Evolutionary conservation across 2,329 filamentous ascomycete genomes (phyloP), one percentile per base, ranked within the genome.

Genomic region (Aspergillus terreus): DNA sequence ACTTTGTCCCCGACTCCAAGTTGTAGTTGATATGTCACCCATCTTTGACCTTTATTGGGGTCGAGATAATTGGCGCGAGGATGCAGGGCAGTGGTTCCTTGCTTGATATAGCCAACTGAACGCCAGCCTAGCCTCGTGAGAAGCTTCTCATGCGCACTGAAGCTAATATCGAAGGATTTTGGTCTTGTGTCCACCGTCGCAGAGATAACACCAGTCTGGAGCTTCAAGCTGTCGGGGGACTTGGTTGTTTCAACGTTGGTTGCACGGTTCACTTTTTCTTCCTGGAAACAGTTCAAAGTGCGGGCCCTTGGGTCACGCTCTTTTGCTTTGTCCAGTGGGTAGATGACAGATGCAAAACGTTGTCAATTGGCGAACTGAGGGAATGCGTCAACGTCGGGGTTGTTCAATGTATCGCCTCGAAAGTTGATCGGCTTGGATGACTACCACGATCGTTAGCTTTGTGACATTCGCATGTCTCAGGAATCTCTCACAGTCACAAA

Each of bases 1-100:
- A 53, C 51, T 14, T 49, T 50, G 21, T 50, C 51, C 2, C 51
- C 51, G 9, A 53, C 51, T 2, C 47, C 51, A 27, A 53, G 47
- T 30, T 53, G 49, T 4, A 52, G 46, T 30, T 52, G 50, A 41
- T 52, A 52, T 12, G 46, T 52, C 23, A 52, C 50, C 50, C 50
- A 52, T 25, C 50, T 41, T 42, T 49, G 35, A 30, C 50, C 50
- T 21, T 49, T 49, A 41, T 52, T 49, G 42, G 50, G 46, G 27
- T 52, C 35, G 14, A 49, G 41, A 32, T 52, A 52, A 42, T 49
- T 52, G 27, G 49, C 49, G 2, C 49, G 44, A 2, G 49, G 44
- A 19, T 51, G 44, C 12, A 51, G 44, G 9, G 49, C 49, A 6
- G 44, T 51, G 27, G 49, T 51, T 7, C 40, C 44, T 30, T 51